phyloP scores from a whole-genome alignment of 345 rosid genomes.

The Salix suchowensis region DNA sequence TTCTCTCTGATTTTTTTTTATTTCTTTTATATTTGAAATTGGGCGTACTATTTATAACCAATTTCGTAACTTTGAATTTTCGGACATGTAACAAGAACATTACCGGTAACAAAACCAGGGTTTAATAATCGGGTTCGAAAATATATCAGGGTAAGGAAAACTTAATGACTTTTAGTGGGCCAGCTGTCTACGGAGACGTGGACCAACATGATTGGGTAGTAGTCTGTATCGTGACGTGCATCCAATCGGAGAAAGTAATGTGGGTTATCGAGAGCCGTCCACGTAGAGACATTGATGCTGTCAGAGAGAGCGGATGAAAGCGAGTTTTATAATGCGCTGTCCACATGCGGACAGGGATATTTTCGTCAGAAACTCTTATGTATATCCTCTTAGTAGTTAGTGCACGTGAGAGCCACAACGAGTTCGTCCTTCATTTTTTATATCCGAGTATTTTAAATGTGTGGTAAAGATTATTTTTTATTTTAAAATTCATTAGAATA shows the following conservation, averaged over 20 bases:
- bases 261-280: slow-evolving; percentile 19
- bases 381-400: slow-evolving; percentile 1
- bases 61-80: not conserved
- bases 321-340: not conserved
- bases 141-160: not conserved
- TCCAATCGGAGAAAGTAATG: slow-evolving; percentile 11
- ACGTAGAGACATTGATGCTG: slow-evolving; percentile 24
- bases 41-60: not conserved
- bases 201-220: slow-evolving; percentile 22
- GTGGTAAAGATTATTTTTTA: too few relatives aligned
- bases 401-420: not conserved
- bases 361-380: slow-evolving; percentile 4
- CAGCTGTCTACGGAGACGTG: slow-evolving; percentile 29
- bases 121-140: not conserved
- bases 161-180: slow-evolving; percentile 27
- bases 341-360: slow-evolving; percentile 12
- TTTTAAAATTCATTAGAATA: too few relatives aligned
- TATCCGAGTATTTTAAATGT: too few relatives aligned
- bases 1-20: not conserved
- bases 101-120: not conserved
- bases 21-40: not conserved
- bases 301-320: not conserved
- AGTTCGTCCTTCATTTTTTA: not conserved
- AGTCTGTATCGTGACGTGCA: not conserved
- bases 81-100: not conserved